These are phyloP conservation scores for Gossypium anomalum DNA, from an alignment of 345 rosid genomes.

Conservation along the genomic window DNA sequence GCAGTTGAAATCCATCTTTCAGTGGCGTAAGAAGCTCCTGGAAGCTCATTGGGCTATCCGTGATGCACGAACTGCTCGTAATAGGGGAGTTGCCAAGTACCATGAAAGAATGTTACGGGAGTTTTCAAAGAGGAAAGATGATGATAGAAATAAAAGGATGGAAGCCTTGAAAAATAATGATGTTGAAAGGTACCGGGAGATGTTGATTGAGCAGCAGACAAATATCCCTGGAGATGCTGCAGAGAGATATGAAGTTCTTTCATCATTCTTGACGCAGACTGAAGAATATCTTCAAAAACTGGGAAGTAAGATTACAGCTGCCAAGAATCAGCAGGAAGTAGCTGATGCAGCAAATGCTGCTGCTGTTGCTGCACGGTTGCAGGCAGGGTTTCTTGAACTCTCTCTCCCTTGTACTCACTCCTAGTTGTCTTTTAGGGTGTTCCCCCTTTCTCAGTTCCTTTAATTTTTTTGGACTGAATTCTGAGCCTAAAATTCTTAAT, in stretches of 20 bases:
- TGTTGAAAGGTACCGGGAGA: conserved; percentile 97
- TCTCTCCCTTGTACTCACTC: neutral
- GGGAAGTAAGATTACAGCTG: conserved; percentile 89
- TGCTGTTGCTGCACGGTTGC: conserved; percentile 83
- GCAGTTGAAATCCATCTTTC: conserved; percentile 92
- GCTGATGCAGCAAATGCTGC: conserved; percentile 98
- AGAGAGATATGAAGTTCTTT: conserved; percentile 92
- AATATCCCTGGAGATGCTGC: conserved; percentile 85
- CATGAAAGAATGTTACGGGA: conserved; percentile 96
- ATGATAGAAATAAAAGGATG: conserved; percentile 94
- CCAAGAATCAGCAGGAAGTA: conserved; percentile 96
- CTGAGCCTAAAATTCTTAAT: neutral
- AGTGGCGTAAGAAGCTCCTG: conserved; percentile 98
- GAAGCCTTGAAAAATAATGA: conserved; percentile 99
- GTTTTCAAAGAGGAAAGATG: conserved; percentile 93
- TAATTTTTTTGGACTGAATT: neutral
- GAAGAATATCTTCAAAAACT: conserved; percentile 93
- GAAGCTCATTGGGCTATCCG: conserved; percentile 99
- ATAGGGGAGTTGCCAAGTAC: conserved; percentile 98
- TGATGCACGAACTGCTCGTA: conserved; percentile 96
- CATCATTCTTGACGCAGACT: conserved; percentile 93
- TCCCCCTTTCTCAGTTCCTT: neutral
- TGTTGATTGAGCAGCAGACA: conserved; percentile 98
- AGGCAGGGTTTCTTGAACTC: conserved; percentile 40
- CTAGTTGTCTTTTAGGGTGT: neutral